A percentile compares a stretch with the other conserved stretches of the same genome.
Conservation (phyloP, 805 yeast genomes). For the Zygosaccharomyces gambellarensis region DNA sequence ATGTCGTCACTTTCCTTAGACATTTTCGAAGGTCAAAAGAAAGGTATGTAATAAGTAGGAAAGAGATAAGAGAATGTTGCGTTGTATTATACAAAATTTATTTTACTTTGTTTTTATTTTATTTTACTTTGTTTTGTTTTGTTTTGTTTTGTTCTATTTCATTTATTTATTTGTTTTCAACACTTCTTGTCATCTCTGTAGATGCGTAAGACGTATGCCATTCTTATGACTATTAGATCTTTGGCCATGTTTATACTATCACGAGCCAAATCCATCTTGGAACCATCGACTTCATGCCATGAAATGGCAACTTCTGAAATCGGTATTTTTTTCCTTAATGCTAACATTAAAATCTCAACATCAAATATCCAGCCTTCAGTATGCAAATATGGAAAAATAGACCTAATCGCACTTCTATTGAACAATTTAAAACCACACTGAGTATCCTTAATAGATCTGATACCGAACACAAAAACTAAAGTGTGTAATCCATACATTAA, state of each 20-base stretch:
- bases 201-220: constrained; percentile 82
- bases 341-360: constrained; percentile 83
- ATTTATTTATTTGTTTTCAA: not conserved
- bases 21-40: constrained; percentile 36
- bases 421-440: constrained; percentile 97
- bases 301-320: constrained; percentile 78
- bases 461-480: constrained; percentile 82
- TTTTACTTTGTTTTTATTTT: too few species aligned
- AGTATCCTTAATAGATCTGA: constrained; percentile 81
- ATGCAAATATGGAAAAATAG: constrained; percentile 84
- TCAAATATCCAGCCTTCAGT: constrained; percentile 99
- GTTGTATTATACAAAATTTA: not conserved
- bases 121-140: too few species aligned
- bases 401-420: constrained; percentile 57
- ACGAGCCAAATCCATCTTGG: constrained; percentile 85
- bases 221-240: constrained; percentile 82
- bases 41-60: constrained; percentile 19
- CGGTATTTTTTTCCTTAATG: constrained; percentile 60
- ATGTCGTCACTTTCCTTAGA: constrained; percentile 32
- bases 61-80: constrained; percentile 1
- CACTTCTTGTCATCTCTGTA: constrained; percentile 43
- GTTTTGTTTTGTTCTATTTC: too few species aligned
- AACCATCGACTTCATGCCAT: constrained; percentile 97
- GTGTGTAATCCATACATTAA: constrained; percentile 90
- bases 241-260: constrained; percentile 92